Conservation (phyloP, 306 rosid genomes). For the Trifolium repens region DNA sequence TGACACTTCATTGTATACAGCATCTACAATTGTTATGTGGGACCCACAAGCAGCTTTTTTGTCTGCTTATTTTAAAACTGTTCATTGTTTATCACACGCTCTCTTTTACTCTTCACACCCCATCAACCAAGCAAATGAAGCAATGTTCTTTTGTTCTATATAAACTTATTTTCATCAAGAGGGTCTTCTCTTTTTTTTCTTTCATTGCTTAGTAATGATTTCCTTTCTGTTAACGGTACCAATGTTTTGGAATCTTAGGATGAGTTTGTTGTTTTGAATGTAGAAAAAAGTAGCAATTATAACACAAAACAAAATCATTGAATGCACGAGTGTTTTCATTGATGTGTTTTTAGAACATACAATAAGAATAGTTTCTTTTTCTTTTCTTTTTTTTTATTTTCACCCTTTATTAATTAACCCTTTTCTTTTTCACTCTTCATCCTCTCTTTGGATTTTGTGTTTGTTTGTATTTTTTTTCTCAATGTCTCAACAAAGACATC, state of each 20-base stretch:
- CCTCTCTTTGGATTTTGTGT: constrained; percentile 44
- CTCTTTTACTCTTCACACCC: constrained; percentile 30
- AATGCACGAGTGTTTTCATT: constrained; percentile 66
- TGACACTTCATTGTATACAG: constrained; percentile 52
- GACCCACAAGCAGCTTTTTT: constrained; percentile 55
- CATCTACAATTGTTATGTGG: constrained; percentile 48
- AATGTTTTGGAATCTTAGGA: constrained; percentile 49
- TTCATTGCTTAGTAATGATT: constrained; percentile 43
- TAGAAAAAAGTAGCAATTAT: constrained; percentile 39
- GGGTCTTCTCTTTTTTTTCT: constrained; percentile 37
- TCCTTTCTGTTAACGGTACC: constrained; percentile 37
- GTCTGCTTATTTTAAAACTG: constrained; percentile 10
- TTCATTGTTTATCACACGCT: constrained; percentile 15
- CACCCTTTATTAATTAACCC: constrained; percentile 34
- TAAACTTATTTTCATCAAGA: constrained; percentile 25
- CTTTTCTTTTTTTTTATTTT: constrained; percentile 33
- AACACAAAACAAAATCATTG: constrained; percentile 50
- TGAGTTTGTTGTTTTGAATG: constrained; percentile 38
- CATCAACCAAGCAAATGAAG: constrained; percentile 18
- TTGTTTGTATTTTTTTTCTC: constrained; percentile 8
- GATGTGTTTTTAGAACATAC: constrained; percentile 53
- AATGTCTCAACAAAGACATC: constrained; percentile 82
- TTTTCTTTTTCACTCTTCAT: constrained; percentile 33
- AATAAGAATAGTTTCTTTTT: constrained; percentile 45
- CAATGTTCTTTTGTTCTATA: constrained; percentile 26